phyloP scores from a whole-genome alignment of 208 protist genomes.

The Leishmania tarentolae region DNA sequence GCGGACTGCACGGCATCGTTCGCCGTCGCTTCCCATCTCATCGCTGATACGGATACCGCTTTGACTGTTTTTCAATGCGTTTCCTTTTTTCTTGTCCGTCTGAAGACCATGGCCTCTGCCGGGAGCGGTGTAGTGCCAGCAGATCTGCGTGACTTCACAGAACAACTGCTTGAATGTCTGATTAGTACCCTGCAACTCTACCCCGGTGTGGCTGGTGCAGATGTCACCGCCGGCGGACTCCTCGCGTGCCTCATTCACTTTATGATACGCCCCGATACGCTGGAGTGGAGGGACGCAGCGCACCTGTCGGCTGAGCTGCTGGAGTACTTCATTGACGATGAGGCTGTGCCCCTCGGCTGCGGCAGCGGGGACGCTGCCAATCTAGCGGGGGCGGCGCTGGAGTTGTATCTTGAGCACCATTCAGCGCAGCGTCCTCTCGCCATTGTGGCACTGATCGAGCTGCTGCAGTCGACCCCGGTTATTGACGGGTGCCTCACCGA shows the following conservation, averaged over 20 bases:
- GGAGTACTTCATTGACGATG: constrained; percentile 55
- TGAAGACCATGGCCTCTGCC: constrained; percentile 20
- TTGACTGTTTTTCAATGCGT: constrained; percentile 32
- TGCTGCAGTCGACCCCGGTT: constrained; percentile 22
- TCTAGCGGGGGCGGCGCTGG: constrained; percentile 44
- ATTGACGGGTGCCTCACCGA: constrained; percentile 20
- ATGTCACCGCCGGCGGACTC: constrained; percentile 20
- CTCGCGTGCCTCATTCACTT: constrained; percentile 45
- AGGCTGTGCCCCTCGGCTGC: constrained; percentile 63
- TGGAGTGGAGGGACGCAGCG: constrained; percentile 11
- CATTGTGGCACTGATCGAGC: constrained; percentile 8
- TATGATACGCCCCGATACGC: constrained; percentile 29
- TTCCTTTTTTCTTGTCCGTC: constrained; percentile 31
- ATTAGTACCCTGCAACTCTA: constrained; percentile 46
- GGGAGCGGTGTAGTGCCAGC: background rate
- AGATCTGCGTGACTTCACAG: constrained; percentile 11
- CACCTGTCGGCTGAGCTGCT: constrained; percentile 29
- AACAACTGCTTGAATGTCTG: constrained; percentile 55
- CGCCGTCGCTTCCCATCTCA: constrained; percentile 36
- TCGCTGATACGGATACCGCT: constrained; percentile 35
- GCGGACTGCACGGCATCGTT: constrained; percentile 29
- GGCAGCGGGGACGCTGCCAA: constrained; percentile 46
- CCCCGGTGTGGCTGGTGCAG: constrained; percentile 36
- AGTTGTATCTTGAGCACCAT: constrained; percentile 58
- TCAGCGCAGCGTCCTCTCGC: constrained; percentile 16